A percentile compares a stretch with the other conserved stretches of the same genome.
These are phyloP conservation scores for Apiotrichum gracile DNA, from an alignment of 1,284 basidiomycete species.

Conservation along the genomic window DNA sequence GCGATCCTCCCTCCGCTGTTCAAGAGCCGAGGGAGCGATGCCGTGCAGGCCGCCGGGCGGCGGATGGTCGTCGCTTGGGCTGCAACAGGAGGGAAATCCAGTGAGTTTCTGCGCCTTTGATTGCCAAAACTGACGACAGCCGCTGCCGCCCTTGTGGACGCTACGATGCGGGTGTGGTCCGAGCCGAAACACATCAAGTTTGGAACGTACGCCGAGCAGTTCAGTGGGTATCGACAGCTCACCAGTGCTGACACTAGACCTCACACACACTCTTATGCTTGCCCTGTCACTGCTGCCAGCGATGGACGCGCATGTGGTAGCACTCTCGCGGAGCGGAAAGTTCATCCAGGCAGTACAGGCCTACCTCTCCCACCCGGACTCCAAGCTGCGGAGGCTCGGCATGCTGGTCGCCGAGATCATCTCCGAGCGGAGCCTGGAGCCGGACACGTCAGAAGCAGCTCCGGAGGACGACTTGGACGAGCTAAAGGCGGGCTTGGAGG, in stretches of 20 bases:
- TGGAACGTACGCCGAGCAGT: slow-evolving; percentile 37
- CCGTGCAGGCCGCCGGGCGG: slow-evolving; percentile 11
- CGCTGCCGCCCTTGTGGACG: slow-evolving; percentile 30
- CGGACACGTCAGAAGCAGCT: not conserved
- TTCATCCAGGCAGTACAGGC: slow-evolving; percentile 69
- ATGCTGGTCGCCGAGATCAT: slow-evolving; percentile 83
- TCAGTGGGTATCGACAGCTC: slow-evolving; percentile 24
- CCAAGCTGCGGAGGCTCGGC: slow-evolving; percentile 73
- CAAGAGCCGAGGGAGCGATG: not conserved
- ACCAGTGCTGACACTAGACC: slow-evolving; percentile 49
- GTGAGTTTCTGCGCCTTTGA: slow-evolving; percentile 2
- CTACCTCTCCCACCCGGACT: slow-evolving; percentile 74
- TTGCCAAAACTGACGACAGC: slow-evolving; percentile 1
- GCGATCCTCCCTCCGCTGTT: slow-evolving; percentile 20
- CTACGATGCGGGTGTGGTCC: slow-evolving; percentile 40
- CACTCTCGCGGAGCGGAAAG: slow-evolving; percentile 50
- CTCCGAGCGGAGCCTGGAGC: slow-evolving; percentile 28
- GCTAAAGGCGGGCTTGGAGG: slow-evolving; percentile 36
- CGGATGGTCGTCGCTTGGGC: slow-evolving; percentile 37
- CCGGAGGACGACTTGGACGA: slow-evolving; percentile 37
- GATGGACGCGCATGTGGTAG: slow-evolving; percentile 48
- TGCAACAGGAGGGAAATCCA: slow-evolving; percentile 12
- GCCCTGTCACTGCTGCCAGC: slow-evolving; percentile 57
- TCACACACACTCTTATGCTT: slow-evolving; percentile 65
- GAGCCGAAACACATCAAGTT: slow-evolving; percentile 46